Evolutionary conservation across 1,284 basidiomycete genomes (phyloP).

Genomic region (Ustilago xerochloae): DNA sequence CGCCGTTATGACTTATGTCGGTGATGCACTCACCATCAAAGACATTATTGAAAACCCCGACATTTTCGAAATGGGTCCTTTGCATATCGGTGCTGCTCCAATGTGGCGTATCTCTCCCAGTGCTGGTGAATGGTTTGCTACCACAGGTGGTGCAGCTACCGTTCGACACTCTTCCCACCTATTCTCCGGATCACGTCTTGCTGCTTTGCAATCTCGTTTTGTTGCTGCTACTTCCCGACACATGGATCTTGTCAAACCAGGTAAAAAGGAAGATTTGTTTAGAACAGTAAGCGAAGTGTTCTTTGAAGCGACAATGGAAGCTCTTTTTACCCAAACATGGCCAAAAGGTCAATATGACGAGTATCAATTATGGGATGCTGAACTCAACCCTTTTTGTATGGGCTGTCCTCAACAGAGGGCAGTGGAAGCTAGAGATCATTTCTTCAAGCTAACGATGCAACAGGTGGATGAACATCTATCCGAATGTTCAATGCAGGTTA

Average conservation of each 20-base stretch:
- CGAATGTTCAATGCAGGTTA: constrained; percentile 20
- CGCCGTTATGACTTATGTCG: constrained; percentile 2
- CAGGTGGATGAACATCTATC: constrained; percentile 8
- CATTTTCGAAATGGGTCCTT: background rate
- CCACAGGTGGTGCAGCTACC: constrained; percentile 3
- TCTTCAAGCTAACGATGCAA: background rate
- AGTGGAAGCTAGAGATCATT: background rate
- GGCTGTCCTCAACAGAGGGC: background rate
- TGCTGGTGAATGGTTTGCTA: constrained; percentile 11
- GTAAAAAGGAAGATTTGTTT: background rate
- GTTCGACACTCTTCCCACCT: constrained; percentile 6
- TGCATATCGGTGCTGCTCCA: constrained; percentile 14
- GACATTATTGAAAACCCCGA: constrained; percentile 15
- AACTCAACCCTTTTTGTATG: constrained; percentile 7
- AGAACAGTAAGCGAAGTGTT: background rate
- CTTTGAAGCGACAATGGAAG: constrained; percentile 22
- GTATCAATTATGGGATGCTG: constrained; percentile 14
- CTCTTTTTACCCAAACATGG: constrained; percentile 13
- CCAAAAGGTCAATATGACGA: constrained; percentile 7
- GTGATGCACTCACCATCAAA: constrained; percentile 16
- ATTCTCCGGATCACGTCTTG: constrained; percentile 11
- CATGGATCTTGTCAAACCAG: background rate
- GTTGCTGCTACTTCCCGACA: background rate
- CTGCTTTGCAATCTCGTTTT: constrained; percentile 9
- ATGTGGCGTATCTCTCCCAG: constrained; percentile 16